Evolutionary conservation across 75 land plant species (phyloP), one percentile per base, ranked within the genome.

Genomic region (Azolla pinnata): DNA sequence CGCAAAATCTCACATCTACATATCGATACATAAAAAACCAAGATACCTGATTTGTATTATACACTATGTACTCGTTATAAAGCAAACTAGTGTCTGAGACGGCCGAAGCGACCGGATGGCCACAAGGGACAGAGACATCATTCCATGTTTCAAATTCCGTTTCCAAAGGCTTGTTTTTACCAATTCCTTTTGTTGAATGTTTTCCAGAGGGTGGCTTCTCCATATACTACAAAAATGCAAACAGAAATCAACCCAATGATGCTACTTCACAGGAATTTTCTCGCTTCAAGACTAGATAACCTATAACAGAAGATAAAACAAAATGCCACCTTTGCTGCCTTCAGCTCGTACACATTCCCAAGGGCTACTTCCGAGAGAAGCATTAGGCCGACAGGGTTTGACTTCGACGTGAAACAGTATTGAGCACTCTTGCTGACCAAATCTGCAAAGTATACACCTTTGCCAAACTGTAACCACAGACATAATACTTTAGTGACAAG

Each of bases 361-460:
- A 92, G 51, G 1, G 96, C 96, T 58, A 92, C 98, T 67, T 92
- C 98, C 67, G 86, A 82, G 21, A 92, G 81, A 47, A 92, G 79
- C 90, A 92, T 80, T 44, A 92, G 57, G 0, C 98, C 98, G 53
- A 90, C 79, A n/a, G 96, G 98, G 57, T 66, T 81, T 16, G 64
- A 78, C 75, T 70, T 80, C 7, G 79, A 74, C 16, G 93, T 85
- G 31, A 18, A 92, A 63, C 98, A 92, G 63, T 92, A 92, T 63
- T 92, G 98, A 21, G 98, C 98, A 73, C 98, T 92, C 63, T 92
- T 92, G 66, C 98, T 92, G 21, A 88, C 98, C 50, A 92, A 69
- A 48, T 92, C 98, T 38, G 98, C 98, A 79, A 92, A 92, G 71
- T 92, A 92, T 20, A 92, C 27, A 14, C 98, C 98, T 69, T 92